Percentiles rank a stretch among this genome's conserved stretches.
Evolutionary conservation across 805 yeast species (phyloP).

Genomic region (Yueomyces sp.): DNA sequence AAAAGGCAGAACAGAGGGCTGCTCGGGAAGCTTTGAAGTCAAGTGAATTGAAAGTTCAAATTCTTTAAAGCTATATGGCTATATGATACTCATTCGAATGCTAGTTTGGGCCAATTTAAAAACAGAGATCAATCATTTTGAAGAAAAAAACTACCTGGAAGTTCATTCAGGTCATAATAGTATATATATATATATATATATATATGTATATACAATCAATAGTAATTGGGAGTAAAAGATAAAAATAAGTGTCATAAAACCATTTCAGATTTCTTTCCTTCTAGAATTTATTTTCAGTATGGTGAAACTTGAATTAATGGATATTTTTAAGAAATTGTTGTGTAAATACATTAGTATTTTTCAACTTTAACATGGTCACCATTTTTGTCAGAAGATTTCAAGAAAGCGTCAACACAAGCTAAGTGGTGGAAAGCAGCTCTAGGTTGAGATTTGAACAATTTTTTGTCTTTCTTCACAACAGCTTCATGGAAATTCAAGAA

Average conservation of each 20-base stretch:
- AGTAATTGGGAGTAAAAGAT: not conserved
- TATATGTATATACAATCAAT: not conserved
- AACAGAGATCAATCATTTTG: not conserved
- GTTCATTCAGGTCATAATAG: no score
- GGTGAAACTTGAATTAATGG: no score
- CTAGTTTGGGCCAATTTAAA: no score
- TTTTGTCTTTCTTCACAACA: slow-evolving; percentile 48
- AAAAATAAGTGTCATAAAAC: not conserved
- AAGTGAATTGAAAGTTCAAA: not conserved
- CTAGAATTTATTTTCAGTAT: no score
- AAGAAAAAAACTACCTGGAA: not conserved
- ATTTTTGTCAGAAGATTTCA: slow-evolving; percentile 48
- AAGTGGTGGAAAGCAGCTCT: slow-evolving; percentile 81
- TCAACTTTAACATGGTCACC: slow-evolving; percentile 41
- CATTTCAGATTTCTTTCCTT: not conserved
- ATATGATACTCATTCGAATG: not conserved
- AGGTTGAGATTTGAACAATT: slow-evolving; percentile 46
- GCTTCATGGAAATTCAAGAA: slow-evolving; percentile 46
- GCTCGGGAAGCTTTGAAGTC: not conserved
- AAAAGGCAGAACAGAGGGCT: not conserved
- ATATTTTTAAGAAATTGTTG: no score
- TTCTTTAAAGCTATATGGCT: not conserved
- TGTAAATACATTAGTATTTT: not conserved
- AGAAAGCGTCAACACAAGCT: slow-evolving; percentile 77
- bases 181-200: not conserved